Evolutionary conservation across 2,329 filamentous ascomycete genomes (phyloP).

Genomic region (Paecilomyces niveus): DNA sequence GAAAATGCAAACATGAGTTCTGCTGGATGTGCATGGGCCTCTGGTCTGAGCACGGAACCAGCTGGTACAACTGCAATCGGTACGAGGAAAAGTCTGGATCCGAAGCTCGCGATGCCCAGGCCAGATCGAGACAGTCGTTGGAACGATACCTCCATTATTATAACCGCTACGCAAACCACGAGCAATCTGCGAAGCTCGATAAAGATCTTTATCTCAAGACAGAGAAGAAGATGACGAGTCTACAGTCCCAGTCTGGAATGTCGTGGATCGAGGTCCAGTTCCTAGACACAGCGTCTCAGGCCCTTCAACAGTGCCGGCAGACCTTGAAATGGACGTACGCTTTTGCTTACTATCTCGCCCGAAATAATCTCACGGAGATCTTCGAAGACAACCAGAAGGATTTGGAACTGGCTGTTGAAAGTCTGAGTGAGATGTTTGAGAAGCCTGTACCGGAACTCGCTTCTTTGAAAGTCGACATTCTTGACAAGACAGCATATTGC

Average conservation of each 20-base stretch:
- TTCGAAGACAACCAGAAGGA: constrained; percentile 99
- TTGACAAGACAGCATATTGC: constrained; percentile 98
- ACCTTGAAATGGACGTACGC: constrained; percentile 99
- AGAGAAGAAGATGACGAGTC: constrained; percentile 96
- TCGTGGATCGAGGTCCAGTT: constrained; percentile 99
- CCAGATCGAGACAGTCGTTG: constrained; percentile 79
- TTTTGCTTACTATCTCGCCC: constrained; percentile 93
- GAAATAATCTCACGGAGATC: constrained; percentile 93
- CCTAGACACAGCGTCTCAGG: constrained; percentile 84
- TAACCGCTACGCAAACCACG: constrained; percentile 97
- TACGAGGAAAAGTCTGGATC: constrained; percentile 93
- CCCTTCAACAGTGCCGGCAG: constrained; percentile 92
- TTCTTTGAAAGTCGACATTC: constrained; percentile 87
- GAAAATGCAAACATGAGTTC: constrained; percentile 93
- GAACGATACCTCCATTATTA: constrained; percentile 99
- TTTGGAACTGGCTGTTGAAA: constrained; percentile 93
- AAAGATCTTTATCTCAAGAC: constrained; percentile 95
- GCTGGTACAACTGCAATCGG: constrained; percentile 98
- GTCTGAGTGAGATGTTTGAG: constrained; percentile 98
- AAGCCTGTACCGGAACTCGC: constrained; percentile 84
- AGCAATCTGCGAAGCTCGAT: constrained; percentile 92
- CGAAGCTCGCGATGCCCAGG: constrained; percentile 86
- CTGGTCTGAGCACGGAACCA: constrained; percentile 97
- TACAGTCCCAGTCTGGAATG: constrained; percentile 89
- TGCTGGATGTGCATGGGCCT: constrained; percentile 99